Conservation (phyloP, 1,284 basidiomycete species). For the Trametes pubescens region DNA sequence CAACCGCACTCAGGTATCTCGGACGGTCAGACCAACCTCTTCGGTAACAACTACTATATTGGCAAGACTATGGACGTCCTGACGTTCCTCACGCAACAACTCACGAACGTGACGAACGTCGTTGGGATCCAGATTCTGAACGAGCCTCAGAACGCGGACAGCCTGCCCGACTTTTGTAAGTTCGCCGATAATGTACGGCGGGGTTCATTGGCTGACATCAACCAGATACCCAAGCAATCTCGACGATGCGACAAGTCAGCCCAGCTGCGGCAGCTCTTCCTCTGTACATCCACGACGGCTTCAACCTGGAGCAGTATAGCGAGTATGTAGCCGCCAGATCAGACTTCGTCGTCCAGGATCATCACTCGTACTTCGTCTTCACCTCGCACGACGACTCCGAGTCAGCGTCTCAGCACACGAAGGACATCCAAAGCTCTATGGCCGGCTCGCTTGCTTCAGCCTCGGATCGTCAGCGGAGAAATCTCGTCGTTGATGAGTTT, state of each 20-base stretch:
- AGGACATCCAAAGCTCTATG: constrained; percentile 55
- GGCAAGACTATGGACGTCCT: constrained; percentile 69
- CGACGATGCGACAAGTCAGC: constrained; percentile 58
- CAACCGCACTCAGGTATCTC: constrained; percentile 81
- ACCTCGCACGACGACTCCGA: constrained; percentile 54
- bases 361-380: constrained; percentile 82
- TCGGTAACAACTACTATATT: constrained; percentile 57
- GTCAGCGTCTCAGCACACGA: constrained; percentile 58
- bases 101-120: constrained; percentile 74
- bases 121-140: constrained; percentile 83
- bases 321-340: constrained; percentile 59
- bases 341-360: constrained; percentile 81
- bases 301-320: constrained; percentile 66
- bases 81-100: constrained; percentile 61
- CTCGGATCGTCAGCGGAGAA: constrained; percentile 55
- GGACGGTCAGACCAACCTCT: constrained; percentile 65
- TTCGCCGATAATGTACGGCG: constrained; percentile 19
- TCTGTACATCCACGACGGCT: constrained; percentile 81
- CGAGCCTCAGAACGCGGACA: constrained; percentile 65
- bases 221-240: constrained; percentile 60
- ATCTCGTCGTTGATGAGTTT: constrained; percentile 77
- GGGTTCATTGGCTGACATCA: background rate
- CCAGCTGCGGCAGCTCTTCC: constrained; percentile 60
- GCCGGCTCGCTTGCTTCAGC: constrained; percentile 50
- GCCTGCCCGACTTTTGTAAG: constrained; percentile 64